These are phyloP conservation scores for Lentinus brumalis DNA, from an alignment of 768 basidiomycete genomes.

Conservation along the genomic window DNA sequence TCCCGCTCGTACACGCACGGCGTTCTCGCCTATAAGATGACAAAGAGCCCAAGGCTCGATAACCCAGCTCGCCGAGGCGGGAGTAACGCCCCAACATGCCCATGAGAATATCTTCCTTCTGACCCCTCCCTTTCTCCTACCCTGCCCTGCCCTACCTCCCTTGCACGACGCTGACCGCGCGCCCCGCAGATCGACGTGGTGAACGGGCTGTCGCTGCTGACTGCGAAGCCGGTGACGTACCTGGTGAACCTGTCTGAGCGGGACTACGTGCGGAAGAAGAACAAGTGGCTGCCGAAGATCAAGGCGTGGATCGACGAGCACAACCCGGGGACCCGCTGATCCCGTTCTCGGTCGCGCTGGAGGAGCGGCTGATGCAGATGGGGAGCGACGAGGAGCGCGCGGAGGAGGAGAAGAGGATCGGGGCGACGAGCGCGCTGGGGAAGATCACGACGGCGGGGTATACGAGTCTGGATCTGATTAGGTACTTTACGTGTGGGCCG, in stretches of 20 bases:
- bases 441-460: conserved; percentile 98
- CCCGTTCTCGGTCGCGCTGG: conserved; percentile 94
- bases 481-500: conserved; percentile 97
- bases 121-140: conserved; percentile 9
- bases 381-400: conserved; percentile 62
- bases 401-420: conserved; percentile 76
- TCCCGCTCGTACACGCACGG: neutral
- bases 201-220: conserved; percentile 86
- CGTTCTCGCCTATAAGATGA: conserved; percentile 49
- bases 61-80: conserved; percentile 97
- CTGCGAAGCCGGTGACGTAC: conserved; percentile 97
- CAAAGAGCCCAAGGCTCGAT: conserved; percentile 79
- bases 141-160: neutral
- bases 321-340: conserved; percentile 94
- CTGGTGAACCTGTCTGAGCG: conserved; percentile 95
- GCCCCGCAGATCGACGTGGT: conserved; percentile 78
- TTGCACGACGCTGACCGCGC: neutral
- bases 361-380: conserved; percentile 79
- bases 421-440: conserved; percentile 73
- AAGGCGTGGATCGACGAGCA: conserved; percentile 97
- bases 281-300: conserved; percentile 98
- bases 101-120: conserved; percentile 57
- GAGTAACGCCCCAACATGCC: conserved; percentile 84
- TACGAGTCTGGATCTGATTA: conserved; percentile 85
- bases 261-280: conserved; percentile 97